phyloP scores from a whole-genome alignment of 345 rosid species.

The Diplotaxis tenuifolia region DNA sequence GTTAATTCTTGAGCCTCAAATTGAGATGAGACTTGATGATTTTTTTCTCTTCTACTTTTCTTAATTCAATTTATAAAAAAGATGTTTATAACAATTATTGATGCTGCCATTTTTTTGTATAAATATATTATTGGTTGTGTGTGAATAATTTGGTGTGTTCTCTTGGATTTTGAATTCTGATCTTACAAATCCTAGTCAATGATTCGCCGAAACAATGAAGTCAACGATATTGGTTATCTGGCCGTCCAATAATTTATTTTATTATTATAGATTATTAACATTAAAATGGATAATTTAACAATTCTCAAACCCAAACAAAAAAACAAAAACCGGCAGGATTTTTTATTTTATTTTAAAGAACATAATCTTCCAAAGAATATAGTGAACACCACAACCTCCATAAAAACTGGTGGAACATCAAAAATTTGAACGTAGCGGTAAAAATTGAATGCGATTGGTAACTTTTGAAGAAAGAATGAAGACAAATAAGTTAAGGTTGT shows the following conservation, averaged over 20 bases:
- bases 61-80: background rate
- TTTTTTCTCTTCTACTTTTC: background rate
- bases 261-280: too few species aligned
- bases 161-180: background rate
- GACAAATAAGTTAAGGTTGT: too few species aligned
- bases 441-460: too few species aligned
- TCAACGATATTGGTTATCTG: background rate
- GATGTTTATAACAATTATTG: slow-evolving; percentile 15
- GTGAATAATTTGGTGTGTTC: slow-evolving; percentile 20
- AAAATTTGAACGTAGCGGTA: too few species aligned
- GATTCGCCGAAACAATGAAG: background rate
- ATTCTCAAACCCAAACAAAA: too few species aligned
- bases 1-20: slow-evolving; percentile 38
- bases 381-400: too few species aligned
- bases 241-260: background rate
- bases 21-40: slow-evolving; percentile 32
- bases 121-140: slow-evolving; percentile 18
- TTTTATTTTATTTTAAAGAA: too few species aligned
- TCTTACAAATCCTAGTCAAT: background rate
- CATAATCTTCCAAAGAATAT: too few species aligned
- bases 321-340: too few species aligned
- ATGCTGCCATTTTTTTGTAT: slow-evolving; percentile 26
- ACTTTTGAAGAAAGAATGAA: too few species aligned
- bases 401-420: too few species aligned
- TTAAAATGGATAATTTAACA: too few species aligned